Conservation (phyloP, 495 filamentous ascomycete genomes). For the Hypoxylon perforatum region DNA sequence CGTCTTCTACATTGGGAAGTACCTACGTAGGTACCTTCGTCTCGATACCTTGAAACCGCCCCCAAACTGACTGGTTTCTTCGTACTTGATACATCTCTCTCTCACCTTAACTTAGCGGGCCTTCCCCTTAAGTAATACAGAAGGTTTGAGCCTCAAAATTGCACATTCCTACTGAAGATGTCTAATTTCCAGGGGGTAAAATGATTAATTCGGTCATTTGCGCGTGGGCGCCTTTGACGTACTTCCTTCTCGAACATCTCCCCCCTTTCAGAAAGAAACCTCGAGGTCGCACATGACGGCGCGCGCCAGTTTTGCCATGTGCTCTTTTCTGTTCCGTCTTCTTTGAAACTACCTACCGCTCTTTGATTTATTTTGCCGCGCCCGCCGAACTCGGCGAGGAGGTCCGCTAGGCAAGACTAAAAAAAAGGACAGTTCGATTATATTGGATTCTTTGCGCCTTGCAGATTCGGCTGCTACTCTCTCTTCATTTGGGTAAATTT, state of each 20-base stretch:
- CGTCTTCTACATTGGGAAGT: conserved; percentile 5
- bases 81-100: conserved; percentile 4
- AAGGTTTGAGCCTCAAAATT: background rate
- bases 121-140: background rate
- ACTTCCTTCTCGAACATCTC: conserved; percentile 17
- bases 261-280: conserved; percentile 6
- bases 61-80: conserved; percentile 31
- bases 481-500: conserved; percentile 30
- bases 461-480: conserved; percentile 19
- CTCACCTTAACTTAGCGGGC: background rate
- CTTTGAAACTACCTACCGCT: conserved; percentile 25
- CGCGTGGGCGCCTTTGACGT: background rate
- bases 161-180: background rate
- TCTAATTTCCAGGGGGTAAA: conserved; percentile 2
- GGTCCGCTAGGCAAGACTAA: too few species aligned
- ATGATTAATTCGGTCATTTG: background rate
- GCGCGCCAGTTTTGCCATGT: conserved; percentile 21
- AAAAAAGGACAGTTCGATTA: background rate
- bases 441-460: conserved; percentile 16
- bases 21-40: conserved; percentile 20
- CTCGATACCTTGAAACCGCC: conserved; percentile 36
- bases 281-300: conserved; percentile 17
- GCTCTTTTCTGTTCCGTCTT: conserved; percentile 7
- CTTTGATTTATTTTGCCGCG: conserved; percentile 31
- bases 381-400: conserved; percentile 23